Base-by-base conservation (phyloP, 805 yeast species). In the Yamadazyma insecticola region DNA sequence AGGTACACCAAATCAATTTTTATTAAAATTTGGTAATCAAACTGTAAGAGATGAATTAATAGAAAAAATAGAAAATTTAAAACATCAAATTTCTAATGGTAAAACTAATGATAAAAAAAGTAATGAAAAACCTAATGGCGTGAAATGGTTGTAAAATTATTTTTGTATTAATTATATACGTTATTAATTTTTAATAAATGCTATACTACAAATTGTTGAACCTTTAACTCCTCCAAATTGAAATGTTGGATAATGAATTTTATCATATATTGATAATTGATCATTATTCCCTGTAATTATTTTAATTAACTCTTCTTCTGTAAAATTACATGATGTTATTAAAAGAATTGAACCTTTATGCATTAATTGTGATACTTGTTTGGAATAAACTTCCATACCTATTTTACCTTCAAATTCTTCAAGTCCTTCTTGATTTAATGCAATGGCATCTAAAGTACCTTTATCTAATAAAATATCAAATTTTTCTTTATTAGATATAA, bases 391-490 rank as follows among this genome's bases (percentile, higher is more conserved):
- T 16, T 80, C 76, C 35, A 72, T 51, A 6, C 73, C 70, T 12
- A 72, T 67, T 35, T 64, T 60, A 6, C 63, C 67, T 6, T 57
- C 68, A 36, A 72, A 73, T 13, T 57, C 68, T 2, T 63, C 43
- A 8, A 64, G 23, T 1, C 62, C 60, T 6, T 54, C 63, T 14
- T 81, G 81, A 53, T 86, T 85, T 26, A 92, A 67, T 0, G 96
- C 97, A 39, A 92, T 90, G 4, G 99, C 99, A 60, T 92, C 99
- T 14, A 92, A 60, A 0, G 99, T 92, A 6, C 99, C 99, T 54
- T 92, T 92, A 57, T 92, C 99, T 12, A 88, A 60, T 2, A 90
- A 74, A 6, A 92, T 55, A 50, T 89, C 95, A 57, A 74, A 88
- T 14, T 61, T 48, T 3, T 57, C 66, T 2, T 53, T 51, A 19